A percentile compares a stretch with the other conserved stretches of the same genome.
Evolutionary conservation across 176 grass and related monocot species (phyloP).

Genomic region (Panicum miliaceum): DNA sequence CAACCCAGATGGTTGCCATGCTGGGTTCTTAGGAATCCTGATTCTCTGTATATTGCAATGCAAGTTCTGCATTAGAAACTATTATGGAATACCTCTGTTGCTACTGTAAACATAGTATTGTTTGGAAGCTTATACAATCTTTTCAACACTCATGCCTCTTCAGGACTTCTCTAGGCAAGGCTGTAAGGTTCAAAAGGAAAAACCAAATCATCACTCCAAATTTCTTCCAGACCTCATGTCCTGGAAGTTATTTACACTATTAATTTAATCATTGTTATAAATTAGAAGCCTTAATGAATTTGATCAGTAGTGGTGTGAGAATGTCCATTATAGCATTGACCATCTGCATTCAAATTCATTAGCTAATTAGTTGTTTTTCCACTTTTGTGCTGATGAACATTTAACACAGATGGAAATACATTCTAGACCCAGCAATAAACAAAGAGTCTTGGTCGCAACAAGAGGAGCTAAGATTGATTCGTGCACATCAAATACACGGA

Average conservation of each 20-base stretch:
- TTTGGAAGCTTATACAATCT: slow-evolving; percentile 19
- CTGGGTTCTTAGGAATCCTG: neutral
- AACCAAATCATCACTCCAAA: neutral
- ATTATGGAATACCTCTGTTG: neutral
- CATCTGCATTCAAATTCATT: slow-evolving; percentile 20
- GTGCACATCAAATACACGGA: slow-evolving; percentile 75
- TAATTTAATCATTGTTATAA: slow-evolving; percentile 18
- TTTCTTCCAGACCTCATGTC: slow-evolving; percentile 14
- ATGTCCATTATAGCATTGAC: neutral
- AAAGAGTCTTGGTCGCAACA: slow-evolving; percentile 69
- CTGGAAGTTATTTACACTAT: slow-evolving; percentile 1
- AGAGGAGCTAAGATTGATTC: slow-evolving; percentile 75
- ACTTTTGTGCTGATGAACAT: neutral
- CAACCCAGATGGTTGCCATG: neutral
- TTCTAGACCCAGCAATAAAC: slow-evolving; percentile 66
- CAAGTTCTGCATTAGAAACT: slow-evolving; percentile 19
- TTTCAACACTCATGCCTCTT: slow-evolving; percentile 3
- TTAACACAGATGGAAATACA: slow-evolving; percentile 57
- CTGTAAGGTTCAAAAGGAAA: neutral
- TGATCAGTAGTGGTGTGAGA: neutral
- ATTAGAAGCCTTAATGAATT: slow-evolving; percentile 25
- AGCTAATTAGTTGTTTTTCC: neutral
- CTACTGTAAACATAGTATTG: neutral
- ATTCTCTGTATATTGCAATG: neutral
- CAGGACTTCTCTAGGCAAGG: neutral